Evolutionary conservation across 2,329 filamentous ascomycete genomes (phyloP), one percentile per base, ranked within the genome.

Genomic region (Neonectria punicea): DNA sequence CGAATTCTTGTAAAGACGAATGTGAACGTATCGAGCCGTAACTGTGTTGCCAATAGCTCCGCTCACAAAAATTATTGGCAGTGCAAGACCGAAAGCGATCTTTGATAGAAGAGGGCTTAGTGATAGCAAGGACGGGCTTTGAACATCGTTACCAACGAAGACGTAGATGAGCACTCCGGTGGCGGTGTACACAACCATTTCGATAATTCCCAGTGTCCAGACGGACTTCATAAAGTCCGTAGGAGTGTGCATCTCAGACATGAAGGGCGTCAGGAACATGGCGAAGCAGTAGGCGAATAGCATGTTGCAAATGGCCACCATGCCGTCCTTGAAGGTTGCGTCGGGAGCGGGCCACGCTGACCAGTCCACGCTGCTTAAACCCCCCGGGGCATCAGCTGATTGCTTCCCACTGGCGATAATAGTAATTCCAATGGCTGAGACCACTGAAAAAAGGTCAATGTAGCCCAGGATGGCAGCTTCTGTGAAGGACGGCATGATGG

Each of bases 81-180:
- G 80, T 0, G 89, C 89, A 64, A 92, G 79, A 32, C 88, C 89
- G 70, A 89, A 92, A 2, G 89, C 88, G 3, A 92, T 78, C 72
- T 90, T 90, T 50, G 85, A 84, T 11, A 91, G 76, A 0, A 83
- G 66, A 2, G 80, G 80, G 5, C 85, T 83, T 4, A 89, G 86
- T 0, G 88, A 89, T 5, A 89, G 85, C 3, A 92, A 82, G 0
- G 90, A 90, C 1, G 90, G 90, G 1, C 86, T 87, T 36, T 82
- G 74, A 9, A 92, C 89, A 1, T 80, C 77, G 16, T 81, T 79
- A 22, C 90, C 90, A 3, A 86, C 87, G 68, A 87, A 92, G 53
- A 84, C 84, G 80, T 92, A 92, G 71, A 91, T 86, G n/a, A 92
- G 81, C 2, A 86, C 83, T 3, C 88, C 88, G 1, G 88, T 86